Conservation (phyloP, 345 rosid genomes). For the Populus deltoides region DNA sequence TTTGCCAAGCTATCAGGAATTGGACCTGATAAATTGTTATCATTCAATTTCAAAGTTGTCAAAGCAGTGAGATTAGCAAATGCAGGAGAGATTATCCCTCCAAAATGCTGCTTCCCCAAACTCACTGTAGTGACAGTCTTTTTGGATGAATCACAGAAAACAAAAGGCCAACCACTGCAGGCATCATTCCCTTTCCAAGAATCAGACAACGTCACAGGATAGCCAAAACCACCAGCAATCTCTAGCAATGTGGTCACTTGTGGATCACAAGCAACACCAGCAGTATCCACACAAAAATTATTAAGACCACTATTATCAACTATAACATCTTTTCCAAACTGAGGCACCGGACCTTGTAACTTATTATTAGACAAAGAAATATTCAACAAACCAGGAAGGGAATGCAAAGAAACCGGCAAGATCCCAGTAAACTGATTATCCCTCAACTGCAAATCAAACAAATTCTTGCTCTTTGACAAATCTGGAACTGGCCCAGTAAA, state of each 20-base stretch:
- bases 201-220: conserved; percentile 54
- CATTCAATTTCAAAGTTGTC: conserved; percentile 47
- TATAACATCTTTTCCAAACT: conserved; percentile 25
- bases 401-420: conserved; percentile 43
- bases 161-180: conserved; percentile 52
- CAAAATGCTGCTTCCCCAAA: conserved; percentile 45
- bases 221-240: conserved; percentile 63
- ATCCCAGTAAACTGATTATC: conserved; percentile 71
- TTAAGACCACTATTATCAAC: conserved; percentile 24
- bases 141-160: conserved; percentile 42
- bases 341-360: conserved; percentile 70
- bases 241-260: conserved; percentile 61
- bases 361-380: conserved; percentile 61
- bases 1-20: conserved; percentile 59
- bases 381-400: conserved; percentile 37
- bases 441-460: conserved; percentile 70
- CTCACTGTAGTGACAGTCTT: conserved; percentile 39
- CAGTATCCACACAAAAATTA: conserved; percentile 41
- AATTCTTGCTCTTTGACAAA: conserved; percentile 44
- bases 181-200: conserved; percentile 73
- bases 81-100: conserved; percentile 61
- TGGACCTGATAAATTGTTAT: conserved; percentile 55
- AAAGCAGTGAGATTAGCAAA: conserved; percentile 53
- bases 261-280: conserved; percentile 46
- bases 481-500: conserved; percentile 78